Percentiles rank a stretch among this genome's conserved stretches.
Conservation (phyloP, 441 rosid genomes). For the Pelargonium citronellum region DNA sequence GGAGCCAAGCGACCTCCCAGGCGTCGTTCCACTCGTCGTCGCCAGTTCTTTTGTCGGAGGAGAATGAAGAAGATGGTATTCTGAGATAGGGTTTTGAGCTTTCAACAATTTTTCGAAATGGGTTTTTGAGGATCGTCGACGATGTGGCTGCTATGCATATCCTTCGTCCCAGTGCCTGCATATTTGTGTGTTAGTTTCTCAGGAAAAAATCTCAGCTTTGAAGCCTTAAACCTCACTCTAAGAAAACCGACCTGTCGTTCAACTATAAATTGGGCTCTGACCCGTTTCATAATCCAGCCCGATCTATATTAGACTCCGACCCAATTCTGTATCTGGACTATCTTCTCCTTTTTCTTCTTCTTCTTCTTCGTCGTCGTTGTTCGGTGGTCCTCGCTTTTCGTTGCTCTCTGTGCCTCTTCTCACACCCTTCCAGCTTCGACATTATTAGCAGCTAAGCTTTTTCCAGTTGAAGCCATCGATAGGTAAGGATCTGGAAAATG, state of each 20-base stretch:
- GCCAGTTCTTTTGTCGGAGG: slow-evolving; percentile 27
- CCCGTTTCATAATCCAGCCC: neutral
- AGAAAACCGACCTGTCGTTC: neutral
- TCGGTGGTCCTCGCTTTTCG: no score
- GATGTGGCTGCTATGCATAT: neutral
- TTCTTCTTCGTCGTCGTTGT: no score
- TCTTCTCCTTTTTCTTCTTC: neutral
- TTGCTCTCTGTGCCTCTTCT: no score
- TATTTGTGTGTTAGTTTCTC: neutral
- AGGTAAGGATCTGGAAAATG: neutral
- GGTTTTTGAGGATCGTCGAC: neutral
- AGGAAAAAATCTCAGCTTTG: neutral
- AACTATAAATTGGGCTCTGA: neutral
- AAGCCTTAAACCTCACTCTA: neutral
- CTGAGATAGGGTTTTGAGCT: slow-evolving; percentile 30
- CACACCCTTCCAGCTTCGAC: no score
- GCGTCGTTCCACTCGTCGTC: slow-evolving; percentile 87
- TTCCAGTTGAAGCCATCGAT: neutral
- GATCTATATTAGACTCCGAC: no score
- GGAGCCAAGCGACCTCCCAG: slow-evolving; percentile 92
- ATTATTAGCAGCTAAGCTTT: neutral
- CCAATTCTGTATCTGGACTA: neutral
- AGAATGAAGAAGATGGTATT: slow-evolving; percentile 17
- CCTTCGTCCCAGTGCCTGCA: neutral
- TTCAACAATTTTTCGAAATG: no score